Base-by-base conservation (phyloP, 129 eudicot genomes). In the Escallonia herrerae region DNA sequence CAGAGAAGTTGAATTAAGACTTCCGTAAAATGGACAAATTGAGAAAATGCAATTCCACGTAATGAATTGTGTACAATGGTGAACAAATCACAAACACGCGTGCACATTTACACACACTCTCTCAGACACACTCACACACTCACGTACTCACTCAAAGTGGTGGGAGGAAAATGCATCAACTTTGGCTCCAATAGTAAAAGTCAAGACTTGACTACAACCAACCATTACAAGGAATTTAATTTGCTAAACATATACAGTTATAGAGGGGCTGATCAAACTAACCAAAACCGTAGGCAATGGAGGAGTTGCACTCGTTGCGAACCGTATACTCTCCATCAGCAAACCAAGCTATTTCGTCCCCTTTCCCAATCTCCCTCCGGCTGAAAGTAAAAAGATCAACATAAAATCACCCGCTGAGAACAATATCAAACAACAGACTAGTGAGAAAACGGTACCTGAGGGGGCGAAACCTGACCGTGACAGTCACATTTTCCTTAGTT, bases 401-500 rank as follows among this genome's bases (percentile, higher is more conserved):
- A 65, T 5, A 50, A 43, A 44, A 12, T 74, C 69, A 54, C 3
- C 7, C 4, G 2, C 37, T 46, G n/a, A 2, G 38, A 45, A 52
- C 44, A 8, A 39, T 49, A 5, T 15, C 3, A 56, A 22, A 8
- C 43, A 42, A 58, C n/a, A 8, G 43, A 79, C 6, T 2, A 38
- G 50, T 11, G 3, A 11, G 45, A 62, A 48, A 6, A 5, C 9
- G 43, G 52, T 79, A 90, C 97, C 86, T 90, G 59, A 90, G 97
- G 53, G 97, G 97, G 37, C 97, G 90, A 57, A 90, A 89, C 61
- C 97, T 79, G 58, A 90, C 91, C 15, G 97, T 90, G 48, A 90
- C 97, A 0, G 91, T 90, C 42, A 90, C 95, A 73, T 84, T 86
- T 49, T 90, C 97, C 45, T 84, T 90, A 6, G 73, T 50, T 65